A percentile compares a stretch with the other conserved stretches of the same genome.
phyloP scores from a whole-genome alignment of 306 rosid genomes.

The Vigna nakashimae region DNA sequence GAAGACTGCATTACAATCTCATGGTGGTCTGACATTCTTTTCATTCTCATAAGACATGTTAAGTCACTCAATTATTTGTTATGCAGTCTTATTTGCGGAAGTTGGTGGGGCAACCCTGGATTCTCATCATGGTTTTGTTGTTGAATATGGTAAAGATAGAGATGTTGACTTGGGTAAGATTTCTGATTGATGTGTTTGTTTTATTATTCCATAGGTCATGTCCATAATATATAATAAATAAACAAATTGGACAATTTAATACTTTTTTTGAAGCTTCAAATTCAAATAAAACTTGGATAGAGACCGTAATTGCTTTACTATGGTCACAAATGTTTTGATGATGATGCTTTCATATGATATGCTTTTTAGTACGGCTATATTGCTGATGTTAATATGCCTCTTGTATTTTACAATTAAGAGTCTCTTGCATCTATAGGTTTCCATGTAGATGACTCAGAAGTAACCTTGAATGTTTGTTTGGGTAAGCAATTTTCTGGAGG shows the following conservation, averaged over 20 bases:
- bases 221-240: conserved; percentile 24
- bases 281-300: conserved; percentile 27
- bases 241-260: conserved; percentile 24
- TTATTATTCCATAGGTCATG: conserved; percentile 18
- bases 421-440: conserved; percentile 59
- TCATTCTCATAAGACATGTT: conserved; percentile 5
- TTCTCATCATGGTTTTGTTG: conserved; percentile 72
- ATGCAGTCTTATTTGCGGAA: conserved; percentile 61
- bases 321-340: conserved; percentile 24
- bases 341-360: conserved; percentile 24
- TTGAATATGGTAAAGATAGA: conserved; percentile 65
- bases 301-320: conserved; percentile 4
- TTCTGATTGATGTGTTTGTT: conserved; percentile 40
- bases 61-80: conserved; percentile 25
- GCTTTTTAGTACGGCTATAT: conserved; percentile 6
- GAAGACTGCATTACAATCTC: conserved; percentile 31
- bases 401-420: conserved; percentile 35
- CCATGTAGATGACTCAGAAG: conserved; percentile 74
- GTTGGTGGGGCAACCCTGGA: conserved; percentile 65
- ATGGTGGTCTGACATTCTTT: conserved; percentile 26
- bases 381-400: conserved; percentile 6
- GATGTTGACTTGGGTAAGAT: conserved; percentile 63
- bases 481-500: conserved; percentile 71
- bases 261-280: conserved; percentile 37
- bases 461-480: conserved; percentile 68